Percentiles rank a stretch among this genome's conserved stretches.
These are phyloP conservation scores for Colletotrichum salicis DNA, from an alignment of 2,329 filamentous ascomycete species.

Conservation along the genomic window DNA sequence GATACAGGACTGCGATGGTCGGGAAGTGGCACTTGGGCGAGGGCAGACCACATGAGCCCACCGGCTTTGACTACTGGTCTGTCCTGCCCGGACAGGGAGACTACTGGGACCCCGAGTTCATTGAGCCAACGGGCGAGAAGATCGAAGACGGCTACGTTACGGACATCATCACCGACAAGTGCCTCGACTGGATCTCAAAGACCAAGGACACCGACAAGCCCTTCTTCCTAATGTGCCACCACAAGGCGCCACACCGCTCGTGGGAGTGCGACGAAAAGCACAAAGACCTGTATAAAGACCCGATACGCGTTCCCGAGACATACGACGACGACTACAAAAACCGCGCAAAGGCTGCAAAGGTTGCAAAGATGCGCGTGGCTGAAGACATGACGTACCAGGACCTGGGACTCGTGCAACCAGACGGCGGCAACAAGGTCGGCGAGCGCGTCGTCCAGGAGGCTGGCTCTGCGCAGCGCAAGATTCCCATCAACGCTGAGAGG, in stretches of 20 bases:
- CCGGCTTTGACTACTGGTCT: conserved; percentile 63
- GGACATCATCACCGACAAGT: conserved; percentile 63
- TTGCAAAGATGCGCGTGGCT: conserved; percentile 62
- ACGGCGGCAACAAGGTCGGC: conserved; percentile 55
- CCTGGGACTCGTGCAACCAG: conserved; percentile 58
- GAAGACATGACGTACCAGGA: conserved; percentile 64
- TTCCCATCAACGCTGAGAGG: conserved; percentile 38
- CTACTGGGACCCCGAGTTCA: conserved; percentile 62
- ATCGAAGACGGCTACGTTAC: conserved; percentile 57
- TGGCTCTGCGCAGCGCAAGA: conserved; percentile 41
- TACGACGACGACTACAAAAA: conserved; percentile 66
- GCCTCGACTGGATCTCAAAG: conserved; percentile 52
- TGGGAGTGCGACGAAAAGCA: conserved; percentile 64
- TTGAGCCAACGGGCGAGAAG: conserved; percentile 49
- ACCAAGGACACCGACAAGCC: conserved; percentile 49
- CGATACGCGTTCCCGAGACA: conserved; percentile 59
- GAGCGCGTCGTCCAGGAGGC: conserved; percentile 44
- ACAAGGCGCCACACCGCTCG: conserved; percentile 64
- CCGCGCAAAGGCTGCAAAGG: conserved; percentile 58
- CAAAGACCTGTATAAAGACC: conserved; percentile 58
- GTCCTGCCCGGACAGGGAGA: conserved; percentile 62
- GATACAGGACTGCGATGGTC: conserved; percentile 63
- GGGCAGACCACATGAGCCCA: conserved; percentile 55
- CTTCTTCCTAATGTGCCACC: conserved; percentile 67
- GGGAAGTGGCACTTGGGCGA: conserved; percentile 67